Evolutionary conservation across 345 rosid genomes (phyloP), one percentile per base, ranked within the genome.

Genomic region (Adansonia digitata): DNA sequence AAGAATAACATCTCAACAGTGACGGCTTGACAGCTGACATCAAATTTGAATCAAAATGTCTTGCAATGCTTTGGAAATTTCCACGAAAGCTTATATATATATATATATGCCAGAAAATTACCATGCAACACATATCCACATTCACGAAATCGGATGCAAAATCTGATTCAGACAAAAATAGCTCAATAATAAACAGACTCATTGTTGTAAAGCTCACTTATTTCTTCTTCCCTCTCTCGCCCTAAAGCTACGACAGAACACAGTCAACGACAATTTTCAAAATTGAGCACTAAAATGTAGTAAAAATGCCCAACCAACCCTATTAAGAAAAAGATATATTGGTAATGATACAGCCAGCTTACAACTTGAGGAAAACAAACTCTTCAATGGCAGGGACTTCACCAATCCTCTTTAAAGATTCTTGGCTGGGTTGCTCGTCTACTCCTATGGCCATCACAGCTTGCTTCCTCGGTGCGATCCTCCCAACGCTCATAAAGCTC

Each of bases 371-470:
- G 87, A 84, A 88, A 43, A 90, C 94, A 51, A 92, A 90, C 84
- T 90, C 94, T 74, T 92, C 93, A 10, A 90, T 69, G 0, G 94
- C 90, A 0, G 92, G 85, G 26, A 88, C 77, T 2, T 87, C 91
- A 0, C 94, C 97, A 11, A 92, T 92, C 81, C 63, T 92, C 83
- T 86, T 86, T 57, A 88, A 51, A 27, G 82, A 67, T 73, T 87
- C 87, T 35, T 81, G 82, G 71, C 85, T 83, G 11, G 94, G 97
- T 56, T 82, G 88, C 2, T 92, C 97, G 27, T 90, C 97, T 0
- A 92, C 92, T 18, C 95, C 94, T 31, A 92, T 92, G 2, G 93
- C 97, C 93, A 90, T 92, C 45, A 92, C 86, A 0, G 97, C 97
- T 34, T 92, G 94, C 81, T 88, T 92, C 69, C 95, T 69, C 0